Evolutionary conservation across 805 yeast species (phyloP).

Genomic region (Yarrowia porcina): DNA sequence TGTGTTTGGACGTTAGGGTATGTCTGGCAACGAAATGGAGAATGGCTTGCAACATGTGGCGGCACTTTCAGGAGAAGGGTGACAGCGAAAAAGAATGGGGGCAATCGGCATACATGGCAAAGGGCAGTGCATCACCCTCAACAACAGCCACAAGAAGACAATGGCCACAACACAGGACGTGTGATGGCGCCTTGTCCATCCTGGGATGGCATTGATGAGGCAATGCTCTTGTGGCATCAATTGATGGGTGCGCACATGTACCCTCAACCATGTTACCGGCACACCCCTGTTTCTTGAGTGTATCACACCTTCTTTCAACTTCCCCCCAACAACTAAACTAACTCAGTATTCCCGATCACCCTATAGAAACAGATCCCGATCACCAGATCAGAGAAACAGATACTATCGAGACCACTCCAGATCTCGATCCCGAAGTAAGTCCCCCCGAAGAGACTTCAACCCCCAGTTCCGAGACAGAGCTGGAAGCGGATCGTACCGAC

Average conservation of each 20-base stretch:
- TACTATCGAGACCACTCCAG: slow-evolving; percentile 23
- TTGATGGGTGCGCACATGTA: not conserved
- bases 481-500: slow-evolving; percentile 19
- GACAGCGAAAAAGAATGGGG: not conserved
- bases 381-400: slow-evolving; percentile 24
- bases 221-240: not conserved
- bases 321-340: not conserved
- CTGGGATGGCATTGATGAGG: not conserved
- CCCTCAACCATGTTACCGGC: not conserved
- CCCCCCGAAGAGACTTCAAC: slow-evolving; percentile 21
- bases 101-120: not conserved
- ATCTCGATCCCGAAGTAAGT: slow-evolving; percentile 25
- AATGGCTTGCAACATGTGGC: not conserved
- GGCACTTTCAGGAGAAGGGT: not conserved
- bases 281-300: not conserved
- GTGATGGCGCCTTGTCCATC: not conserved
- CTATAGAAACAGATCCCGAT: slow-evolving; percentile 24
- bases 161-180: not conserved
- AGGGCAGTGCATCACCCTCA: no score
- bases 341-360: slow-evolving; percentile 25
- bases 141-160: no score
- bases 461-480: slow-evolving; percentile 18
- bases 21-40: not conserved
- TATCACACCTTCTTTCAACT: not conserved
- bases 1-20: slow-evolving; percentile 24